Evolutionary conservation across 345 rosid genomes (phyloP), one percentile per base, ranked within the genome.

Genomic region (Passiflora organensis): DNA sequence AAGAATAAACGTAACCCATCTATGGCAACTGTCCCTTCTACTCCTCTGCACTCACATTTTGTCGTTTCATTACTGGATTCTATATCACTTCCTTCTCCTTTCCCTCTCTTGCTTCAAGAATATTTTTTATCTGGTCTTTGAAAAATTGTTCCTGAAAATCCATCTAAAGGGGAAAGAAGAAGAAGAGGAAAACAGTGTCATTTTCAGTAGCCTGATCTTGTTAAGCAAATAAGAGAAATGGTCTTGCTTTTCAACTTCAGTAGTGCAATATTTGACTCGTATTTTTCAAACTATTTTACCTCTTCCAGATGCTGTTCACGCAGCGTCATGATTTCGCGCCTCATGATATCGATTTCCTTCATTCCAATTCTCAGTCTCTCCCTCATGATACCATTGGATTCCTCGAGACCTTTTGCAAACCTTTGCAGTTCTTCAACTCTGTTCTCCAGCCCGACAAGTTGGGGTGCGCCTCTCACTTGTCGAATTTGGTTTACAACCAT

Each of bases 221-320:
- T n/a, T n/a, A n/a, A n/a, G n/a, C n/a, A n/a, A n/a, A n/a, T n/a
- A n/a, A n/a, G n/a, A n/a, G n/a, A n/a, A n/a, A n/a, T n/a, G n/a
- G n/a, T n/a, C n/a, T n/a, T n/a, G n/a, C n/a, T n/a, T n/a, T n/a
- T n/a, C n/a, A n/a, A n/a, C n/a, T n/a, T n/a, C n/a, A n/a, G n/a
- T n/a, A n/a, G n/a, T n/a, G n/a, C n/a, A n/a, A n/a, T n/a, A n/a
- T n/a, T n/a, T n/a, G n/a, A n/a, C n/a, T n/a, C n/a, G n/a, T n/a
- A n/a, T n/a, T n/a, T n/a, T n/a, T n/a, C n/a, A n/a, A n/a, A n/a
- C n/a, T n/a, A n/a, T n/a, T n/a, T 21, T 70, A 90, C 97, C 90
- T 80, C 95, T 69, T 81, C 87, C 63, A 71, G 73, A 72, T 72
- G 64, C 69, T 82, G 79, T 43, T 87, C 83, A 38, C 79, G 83